Evolutionary conservation across 2,329 filamentous ascomycete genomes (phyloP).

Genomic region (Pleoardoris graminearum): DNA sequence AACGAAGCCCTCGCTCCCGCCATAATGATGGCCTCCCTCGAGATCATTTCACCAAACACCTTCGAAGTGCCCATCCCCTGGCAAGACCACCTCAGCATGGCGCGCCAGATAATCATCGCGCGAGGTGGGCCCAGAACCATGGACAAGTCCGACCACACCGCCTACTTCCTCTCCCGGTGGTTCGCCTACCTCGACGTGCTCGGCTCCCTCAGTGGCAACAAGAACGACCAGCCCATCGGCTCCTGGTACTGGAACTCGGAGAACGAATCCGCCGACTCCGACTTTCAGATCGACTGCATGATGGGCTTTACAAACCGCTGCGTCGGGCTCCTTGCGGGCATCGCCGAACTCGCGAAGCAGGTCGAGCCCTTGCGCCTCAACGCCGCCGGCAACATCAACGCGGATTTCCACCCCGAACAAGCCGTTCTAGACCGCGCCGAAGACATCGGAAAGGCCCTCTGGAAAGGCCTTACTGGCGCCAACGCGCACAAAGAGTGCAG

Average conservation of each 20-base stretch:
- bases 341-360: slow-evolving; percentile 70
- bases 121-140: slow-evolving; percentile 63
- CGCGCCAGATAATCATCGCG: slow-evolving; percentile 72
- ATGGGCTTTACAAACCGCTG: slow-evolving; percentile 76
- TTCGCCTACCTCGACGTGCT: slow-evolving; percentile 82
- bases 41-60: slow-evolving; percentile 79
- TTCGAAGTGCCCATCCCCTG: slow-evolving; percentile 81
- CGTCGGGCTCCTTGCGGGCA: slow-evolving; percentile 69
- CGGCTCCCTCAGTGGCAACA: slow-evolving; percentile 67
- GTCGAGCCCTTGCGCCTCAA: slow-evolving; percentile 70
- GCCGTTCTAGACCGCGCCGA: slow-evolving; percentile 61
- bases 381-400: slow-evolving; percentile 53
- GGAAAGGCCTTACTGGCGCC: slow-evolving; percentile 52
- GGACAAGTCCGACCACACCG: slow-evolving; percentile 56
- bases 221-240: slow-evolving; percentile 49
- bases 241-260: slow-evolving; percentile 47
- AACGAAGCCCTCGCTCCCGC: slow-evolving; percentile 77
- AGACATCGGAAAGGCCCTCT: slow-evolving; percentile 63
- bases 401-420: slow-evolving; percentile 62
- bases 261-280: slow-evolving; percentile 60
- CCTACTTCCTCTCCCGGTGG: slow-evolving; percentile 79
- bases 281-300: slow-evolving; percentile 76
- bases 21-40: slow-evolving; percentile 81
- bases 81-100: slow-evolving; percentile 77
- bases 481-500: slow-evolving; percentile 49